Conservation (phyloP, 495 filamentous ascomycete genomes). For the Neurospora sp. region DNA sequence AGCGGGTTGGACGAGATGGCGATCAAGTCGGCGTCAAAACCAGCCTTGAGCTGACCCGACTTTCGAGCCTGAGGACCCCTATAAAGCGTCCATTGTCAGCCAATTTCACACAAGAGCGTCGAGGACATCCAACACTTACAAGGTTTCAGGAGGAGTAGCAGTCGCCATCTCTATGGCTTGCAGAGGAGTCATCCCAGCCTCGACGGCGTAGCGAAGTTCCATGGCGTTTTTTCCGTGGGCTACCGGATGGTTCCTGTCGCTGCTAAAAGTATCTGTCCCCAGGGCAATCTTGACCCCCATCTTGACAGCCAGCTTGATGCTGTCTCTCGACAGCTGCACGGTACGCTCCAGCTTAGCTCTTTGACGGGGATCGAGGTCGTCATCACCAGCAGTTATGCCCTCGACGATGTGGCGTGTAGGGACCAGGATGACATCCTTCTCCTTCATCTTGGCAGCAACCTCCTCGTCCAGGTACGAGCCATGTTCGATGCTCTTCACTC, state of each 20-base stretch:
- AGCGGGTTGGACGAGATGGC: slow-evolving; percentile 35
- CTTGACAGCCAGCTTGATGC: slow-evolving; percentile 30
- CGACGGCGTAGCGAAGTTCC: slow-evolving; percentile 39
- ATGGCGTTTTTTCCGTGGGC: slow-evolving; percentile 34
- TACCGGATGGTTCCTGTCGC: background rate
- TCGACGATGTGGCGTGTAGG: slow-evolving; percentile 34
- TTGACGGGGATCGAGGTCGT: slow-evolving; percentile 15
- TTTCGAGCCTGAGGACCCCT: slow-evolving; percentile 30
- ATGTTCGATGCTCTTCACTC: slow-evolving; percentile 39
- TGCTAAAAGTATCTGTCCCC: slow-evolving; percentile 29
- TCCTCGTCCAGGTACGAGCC: slow-evolving; percentile 36
- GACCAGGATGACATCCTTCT: slow-evolving; percentile 33
- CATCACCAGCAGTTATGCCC: slow-evolving; percentile 19
- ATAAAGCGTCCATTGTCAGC: background rate
- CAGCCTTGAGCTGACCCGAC: slow-evolving; percentile 37
- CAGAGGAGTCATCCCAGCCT: slow-evolving; percentile 40
- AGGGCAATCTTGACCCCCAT: slow-evolving; percentile 29
- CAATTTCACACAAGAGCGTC: background rate
- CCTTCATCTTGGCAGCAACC: slow-evolving; percentile 33
- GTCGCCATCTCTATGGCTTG: slow-evolving; percentile 44
- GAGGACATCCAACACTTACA: slow-evolving; percentile 7
- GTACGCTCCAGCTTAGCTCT: slow-evolving; percentile 31
- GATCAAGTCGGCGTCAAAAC: slow-evolving; percentile 41
- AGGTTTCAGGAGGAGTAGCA: slow-evolving; percentile 34
- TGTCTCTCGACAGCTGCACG: slow-evolving; percentile 1